Base-by-base conservation (phyloP, 495 filamentous ascomycete genomes). In the Tuber aestivum region DNA sequence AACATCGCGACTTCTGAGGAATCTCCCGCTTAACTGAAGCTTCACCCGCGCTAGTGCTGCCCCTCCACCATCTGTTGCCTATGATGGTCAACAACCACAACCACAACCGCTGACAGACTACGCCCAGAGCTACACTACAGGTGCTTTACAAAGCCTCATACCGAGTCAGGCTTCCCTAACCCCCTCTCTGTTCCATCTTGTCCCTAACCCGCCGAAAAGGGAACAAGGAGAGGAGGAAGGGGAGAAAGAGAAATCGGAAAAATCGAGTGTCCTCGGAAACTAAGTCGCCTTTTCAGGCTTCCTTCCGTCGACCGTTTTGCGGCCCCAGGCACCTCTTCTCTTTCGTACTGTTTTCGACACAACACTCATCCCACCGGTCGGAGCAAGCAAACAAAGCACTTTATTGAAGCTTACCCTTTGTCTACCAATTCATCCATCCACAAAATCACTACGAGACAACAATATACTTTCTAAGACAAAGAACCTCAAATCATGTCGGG, bases 381-480 rank as follows among this genome's bases (percentile, higher is more conserved):
- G 10, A 35, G 23, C 27, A 32, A 20, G 56, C 5, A 65, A 65
- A 65, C 56, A 65, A 65, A 65, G 56, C 27, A 65, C 56, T 32
- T 18, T 32, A 18, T 65, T 32, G 7, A 35, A 27, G 56, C 56
- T 35, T 35, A 65, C 27, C 27, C 56, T 65, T 65, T 65, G 56
- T 65, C 27, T 35, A 20, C 56, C 14, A 35, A 65, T 35, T 65
- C 32, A 65, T 27, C 56, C 56, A 14, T 8, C 56, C 56, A 65
- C 27, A 35, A 32, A 65, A 65, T 35, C 27, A 5, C 56, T 35
- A 20, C 32, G 8, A 27, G 35, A 35, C 14, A 65, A 35, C 32
- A 65, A 65, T 65, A 65, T 35, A 65, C 56, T 65, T 65, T 61
- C 35, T 65, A 35, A 27, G 76, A 77, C 76, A 77, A 77, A 77